phyloP scores from a whole-genome alignment of 495 filamentous ascomycete genomes.

The Melanomma pulvis-pyrius region DNA sequence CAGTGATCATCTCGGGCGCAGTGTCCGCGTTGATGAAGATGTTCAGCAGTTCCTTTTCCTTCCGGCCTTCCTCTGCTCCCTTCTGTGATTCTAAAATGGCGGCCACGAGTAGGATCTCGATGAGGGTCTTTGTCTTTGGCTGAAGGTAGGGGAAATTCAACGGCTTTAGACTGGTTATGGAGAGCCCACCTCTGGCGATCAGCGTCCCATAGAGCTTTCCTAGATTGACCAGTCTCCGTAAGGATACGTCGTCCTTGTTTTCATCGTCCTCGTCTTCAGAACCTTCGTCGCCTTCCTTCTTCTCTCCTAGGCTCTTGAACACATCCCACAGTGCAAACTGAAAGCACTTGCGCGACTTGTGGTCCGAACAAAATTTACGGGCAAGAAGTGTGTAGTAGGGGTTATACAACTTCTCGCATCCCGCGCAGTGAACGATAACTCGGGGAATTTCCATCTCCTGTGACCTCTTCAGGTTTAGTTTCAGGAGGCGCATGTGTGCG shows the following conservation, averaged over 20 bases:
- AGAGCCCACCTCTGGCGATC: slow-evolving; percentile 66
- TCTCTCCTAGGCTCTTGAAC: slow-evolving; percentile 83
- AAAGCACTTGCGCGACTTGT: slow-evolving; percentile 76
- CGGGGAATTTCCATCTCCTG: slow-evolving; percentile 87
- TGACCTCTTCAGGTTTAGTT: slow-evolving; percentile 79
- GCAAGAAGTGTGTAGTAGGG: slow-evolving; percentile 91
- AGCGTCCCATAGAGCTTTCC: slow-evolving; percentile 81
- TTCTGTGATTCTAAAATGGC: slow-evolving; percentile 66
- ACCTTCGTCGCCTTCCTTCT: slow-evolving; percentile 60
- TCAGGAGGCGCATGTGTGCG: slow-evolving; percentile 74
- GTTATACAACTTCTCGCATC: slow-evolving; percentile 82
- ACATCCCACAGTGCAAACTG: slow-evolving; percentile 83
- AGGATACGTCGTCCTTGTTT: slow-evolving; percentile 49
- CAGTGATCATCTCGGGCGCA: slow-evolving; percentile 64
- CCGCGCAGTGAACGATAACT: slow-evolving; percentile 84
- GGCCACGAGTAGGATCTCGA: slow-evolving; percentile 78
- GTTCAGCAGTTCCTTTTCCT: slow-evolving; percentile 61
- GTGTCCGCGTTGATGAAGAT: slow-evolving; percentile 66
- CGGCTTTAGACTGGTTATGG: slow-evolving; percentile 69
- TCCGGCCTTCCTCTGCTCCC: slow-evolving; percentile 41
- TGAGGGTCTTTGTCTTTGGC: slow-evolving; percentile 71
- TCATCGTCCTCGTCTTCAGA: slow-evolving; percentile 45
- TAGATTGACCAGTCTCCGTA: slow-evolving; percentile 81
- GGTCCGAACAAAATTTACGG: slow-evolving; percentile 69
- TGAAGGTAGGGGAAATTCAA: slow-evolving; percentile 80